Percentiles rank a stretch among this genome's conserved stretches.
phyloP scores from a whole-genome alignment of 768 basidiomycete genomes.

The Dioszegia hungarica region DNA sequence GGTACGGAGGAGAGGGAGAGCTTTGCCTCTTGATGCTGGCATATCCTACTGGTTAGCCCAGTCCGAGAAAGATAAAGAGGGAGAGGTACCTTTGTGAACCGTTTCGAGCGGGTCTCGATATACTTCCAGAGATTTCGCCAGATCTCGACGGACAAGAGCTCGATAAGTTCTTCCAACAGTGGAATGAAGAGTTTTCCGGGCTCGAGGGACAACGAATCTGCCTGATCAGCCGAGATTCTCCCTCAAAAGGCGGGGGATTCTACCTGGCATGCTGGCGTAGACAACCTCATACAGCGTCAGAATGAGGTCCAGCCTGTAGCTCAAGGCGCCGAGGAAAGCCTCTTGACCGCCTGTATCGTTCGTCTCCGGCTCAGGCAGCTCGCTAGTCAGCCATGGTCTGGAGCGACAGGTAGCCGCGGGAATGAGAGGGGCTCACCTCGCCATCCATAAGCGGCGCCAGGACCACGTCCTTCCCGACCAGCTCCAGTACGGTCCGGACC shows the following conservation, averaged over 20 bases:
- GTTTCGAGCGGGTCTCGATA: constrained; percentile 35
- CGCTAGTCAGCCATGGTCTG: not conserved
- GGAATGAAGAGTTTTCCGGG: constrained; percentile 44
- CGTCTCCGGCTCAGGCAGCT: not conserved
- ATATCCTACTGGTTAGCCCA: constrained; percentile 25
- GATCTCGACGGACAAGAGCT: constrained; percentile 35
- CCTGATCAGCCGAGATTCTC: not conserved
- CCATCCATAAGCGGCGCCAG: constrained; percentile 17
- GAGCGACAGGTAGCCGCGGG: too few species aligned
- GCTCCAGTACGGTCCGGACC: constrained; percentile 26
- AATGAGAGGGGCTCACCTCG: too few species aligned
- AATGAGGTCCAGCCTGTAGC: constrained; percentile 27
- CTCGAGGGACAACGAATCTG: constrained; percentile 26
- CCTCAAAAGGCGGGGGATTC: not conserved
- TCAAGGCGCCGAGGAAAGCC: not conserved
- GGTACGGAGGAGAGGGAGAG: constrained; percentile 32
- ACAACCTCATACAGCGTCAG: constrained; percentile 37
- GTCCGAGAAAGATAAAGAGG: not conserved
- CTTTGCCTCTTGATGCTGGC: constrained; percentile 45
- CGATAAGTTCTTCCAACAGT: constrained; percentile 39
- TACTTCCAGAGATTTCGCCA: constrained; percentile 41
- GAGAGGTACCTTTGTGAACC: constrained; percentile 36
- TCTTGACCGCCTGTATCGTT: not conserved
- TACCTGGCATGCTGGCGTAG: constrained; percentile 20
- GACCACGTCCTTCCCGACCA: constrained; percentile 34